Conservation (phyloP, 352 stramenopile genomes). For the Hyaloperonospora brassicae region DNA sequence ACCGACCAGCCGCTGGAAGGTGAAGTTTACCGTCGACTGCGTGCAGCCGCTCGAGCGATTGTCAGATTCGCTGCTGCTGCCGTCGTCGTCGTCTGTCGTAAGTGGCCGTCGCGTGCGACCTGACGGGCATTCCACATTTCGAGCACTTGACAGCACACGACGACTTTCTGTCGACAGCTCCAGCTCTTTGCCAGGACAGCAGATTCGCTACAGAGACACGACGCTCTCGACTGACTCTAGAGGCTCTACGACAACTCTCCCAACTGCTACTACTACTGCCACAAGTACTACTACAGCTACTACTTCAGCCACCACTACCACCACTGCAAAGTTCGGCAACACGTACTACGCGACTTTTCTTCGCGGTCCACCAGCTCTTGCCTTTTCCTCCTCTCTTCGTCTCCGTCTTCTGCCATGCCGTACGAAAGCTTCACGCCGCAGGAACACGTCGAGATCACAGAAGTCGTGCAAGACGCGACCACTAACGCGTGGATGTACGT, state of each 20-base stretch:
- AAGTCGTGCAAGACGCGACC: conserved; percentile 50
- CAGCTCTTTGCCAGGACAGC: not conserved
- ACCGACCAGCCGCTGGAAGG: not conserved
- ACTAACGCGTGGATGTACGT: conserved; percentile 61
- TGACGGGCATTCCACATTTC: conserved; percentile 26
- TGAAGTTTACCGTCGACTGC: conserved; percentile 7
- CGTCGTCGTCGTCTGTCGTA: conserved; percentile 12
- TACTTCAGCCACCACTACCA: not conserved
- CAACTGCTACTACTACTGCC: too few relatives aligned
- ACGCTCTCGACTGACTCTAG: too few relatives aligned
- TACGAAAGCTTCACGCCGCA: conserved; percentile 55
- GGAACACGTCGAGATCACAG: conserved; percentile 53
- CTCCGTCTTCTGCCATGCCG: not conserved
- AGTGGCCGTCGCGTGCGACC: conserved; percentile 3
- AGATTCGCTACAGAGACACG: too few relatives aligned
- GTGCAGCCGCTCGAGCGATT: conserved; percentile 5
- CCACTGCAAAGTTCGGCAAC: not conserved
- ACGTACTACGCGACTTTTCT: too few relatives aligned
- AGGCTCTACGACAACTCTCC: too few relatives aligned
- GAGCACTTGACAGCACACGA: conserved; percentile 12
- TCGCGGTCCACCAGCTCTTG: too few relatives aligned
- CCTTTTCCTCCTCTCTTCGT: too few relatives aligned
- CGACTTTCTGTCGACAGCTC: not conserved
- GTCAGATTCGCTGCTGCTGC: conserved; percentile 1
- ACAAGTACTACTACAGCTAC: not conserved